Conservation (phyloP, 2,329 filamentous ascomycete species). For the Mollisia scopiformis region DNA sequence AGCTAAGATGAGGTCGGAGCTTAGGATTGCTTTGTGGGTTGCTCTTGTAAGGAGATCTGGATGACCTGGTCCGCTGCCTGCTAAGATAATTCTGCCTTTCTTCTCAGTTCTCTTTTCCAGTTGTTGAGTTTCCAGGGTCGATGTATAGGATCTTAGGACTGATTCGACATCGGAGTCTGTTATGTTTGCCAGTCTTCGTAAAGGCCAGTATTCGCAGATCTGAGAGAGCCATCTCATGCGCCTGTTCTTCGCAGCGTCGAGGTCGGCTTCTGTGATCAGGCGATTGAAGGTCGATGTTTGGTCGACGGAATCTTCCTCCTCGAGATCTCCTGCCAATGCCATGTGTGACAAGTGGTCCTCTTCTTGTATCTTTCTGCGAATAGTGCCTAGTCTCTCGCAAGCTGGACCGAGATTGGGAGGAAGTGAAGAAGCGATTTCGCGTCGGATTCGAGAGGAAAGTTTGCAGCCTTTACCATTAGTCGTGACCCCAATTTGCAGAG, state of each 20-base stretch:
- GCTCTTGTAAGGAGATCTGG: conserved; percentile 87
- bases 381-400: conserved; percentile 75
- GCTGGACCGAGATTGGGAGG: conserved; percentile 76
- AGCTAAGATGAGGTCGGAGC: conserved; percentile 78
- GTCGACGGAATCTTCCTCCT: conserved; percentile 64
- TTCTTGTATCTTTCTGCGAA: conserved; percentile 72
- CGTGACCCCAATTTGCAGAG: conserved; percentile 91
- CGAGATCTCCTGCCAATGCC: conserved; percentile 35
- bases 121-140: conserved; percentile 33
- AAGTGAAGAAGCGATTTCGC: conserved; percentile 82
- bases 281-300: conserved; percentile 86
- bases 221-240: conserved; percentile 93
- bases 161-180: conserved; percentile 77
- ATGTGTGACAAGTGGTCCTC: conserved; percentile 60
- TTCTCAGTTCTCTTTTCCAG: conserved; percentile 35
- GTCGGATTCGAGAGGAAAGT: conserved; percentile 82
- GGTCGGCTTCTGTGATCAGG: conserved; percentile 74
- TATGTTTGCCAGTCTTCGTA: conserved; percentile 78
- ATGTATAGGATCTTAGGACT: conserved; percentile 74
- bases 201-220: conserved; percentile 98
- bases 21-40: conserved; percentile 74
- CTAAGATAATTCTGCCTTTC: conserved; percentile 78
- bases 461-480: conserved; percentile 96
- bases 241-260: conserved; percentile 73
- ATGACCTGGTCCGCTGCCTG: conserved; percentile 90